Percentiles rank a stretch among this genome's conserved stretches.
These are phyloP conservation scores for Agrocybe pediades DNA, from an alignment of 768 basidiomycete species.

Conservation along the genomic window DNA sequence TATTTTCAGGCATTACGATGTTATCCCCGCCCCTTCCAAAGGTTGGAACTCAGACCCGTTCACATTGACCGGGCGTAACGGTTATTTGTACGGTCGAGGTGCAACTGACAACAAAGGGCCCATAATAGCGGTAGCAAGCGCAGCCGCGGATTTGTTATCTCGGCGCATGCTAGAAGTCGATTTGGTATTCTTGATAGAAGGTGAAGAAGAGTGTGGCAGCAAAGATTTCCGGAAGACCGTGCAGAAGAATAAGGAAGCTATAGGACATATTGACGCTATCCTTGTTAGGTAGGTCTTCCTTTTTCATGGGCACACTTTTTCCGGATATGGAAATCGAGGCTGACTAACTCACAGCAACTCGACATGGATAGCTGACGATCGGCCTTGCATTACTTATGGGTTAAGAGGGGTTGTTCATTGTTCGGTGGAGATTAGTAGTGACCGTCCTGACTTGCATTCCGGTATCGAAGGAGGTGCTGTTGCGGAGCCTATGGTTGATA, in stretches of 20 bases:
- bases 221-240: constrained; percentile 83
- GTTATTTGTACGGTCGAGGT: constrained; percentile 88
- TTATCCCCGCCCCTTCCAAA: constrained; percentile 76
- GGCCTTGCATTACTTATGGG: constrained; percentile 94
- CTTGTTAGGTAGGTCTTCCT: constrained; percentile 64
- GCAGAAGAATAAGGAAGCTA: constrained; percentile 72
- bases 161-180: constrained; percentile 80
- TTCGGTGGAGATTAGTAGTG: constrained; percentile 73
- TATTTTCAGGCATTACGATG: constrained; percentile 86
- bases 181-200: constrained; percentile 89
- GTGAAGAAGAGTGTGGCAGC: constrained; percentile 97
- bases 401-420: constrained; percentile 93
- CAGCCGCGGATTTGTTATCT: constrained; percentile 79
- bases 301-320: neutral
- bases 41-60: constrained; percentile 90
- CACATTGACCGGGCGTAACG: constrained; percentile 77
- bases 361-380: constrained; percentile 92
- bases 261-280: constrained; percentile 88
- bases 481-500: constrained; percentile 90
- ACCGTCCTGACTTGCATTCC: constrained; percentile 84
- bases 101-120: constrained; percentile 97
- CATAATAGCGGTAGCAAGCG: constrained; percentile 87
- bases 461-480: constrained; percentile 92
- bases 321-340: too few relatives aligned
- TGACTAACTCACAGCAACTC: constrained; percentile 65